Base-by-base conservation (phyloP, 345 rosid genomes). In the Aquilaria sinensis region DNA sequence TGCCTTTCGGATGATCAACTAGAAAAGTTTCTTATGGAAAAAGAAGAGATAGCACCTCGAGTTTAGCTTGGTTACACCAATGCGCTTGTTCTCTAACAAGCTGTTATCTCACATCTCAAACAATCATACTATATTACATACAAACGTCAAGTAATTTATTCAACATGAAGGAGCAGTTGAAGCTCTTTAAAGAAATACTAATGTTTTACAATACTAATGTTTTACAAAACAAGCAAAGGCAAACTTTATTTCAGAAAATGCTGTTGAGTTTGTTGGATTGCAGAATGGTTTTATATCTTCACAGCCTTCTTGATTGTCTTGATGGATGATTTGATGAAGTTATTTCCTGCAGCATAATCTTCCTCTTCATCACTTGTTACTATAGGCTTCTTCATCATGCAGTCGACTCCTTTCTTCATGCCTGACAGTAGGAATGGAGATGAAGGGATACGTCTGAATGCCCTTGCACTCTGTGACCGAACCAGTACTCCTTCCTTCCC, bases 391-490 rank as follows among this genome's bases (percentile, higher is more conserved):
- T 83, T 93, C 72, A 78, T 83, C 63, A 94, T 88, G 74, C 90
- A 83, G 68, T 88, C 93, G 31, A 86, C 90, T 53, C 96, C 93
- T 71, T 86, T 94, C 68, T 88, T 90, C 81, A 83, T 71, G 8
- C 89, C 86, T 31, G 83, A 73, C 58, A 94, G 64, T 74, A 90
- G 72, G 45, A 93, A 88, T 50, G 97, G 97, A 66, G 99, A 94
- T 31, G 99, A 94, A 55, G 96, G 96, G 61, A 88, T 80, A 61
- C 93, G 80, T 37, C 86, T 74, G 62, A 90, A 79, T 56, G 80
- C 84, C 80, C 89, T 88, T 14, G 93, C 87, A 34, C 97, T 94
- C 68, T 86, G 96, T 1, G 96, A 90, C 80, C 96, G 85, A 63
- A 2, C 62, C 15, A 79, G 69, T 57, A 50, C 71, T 74, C 80